These are phyloP conservation scores for Isatis tinctoria DNA, from an alignment of 345 rosid genomes.

Conservation along the genomic window DNA sequence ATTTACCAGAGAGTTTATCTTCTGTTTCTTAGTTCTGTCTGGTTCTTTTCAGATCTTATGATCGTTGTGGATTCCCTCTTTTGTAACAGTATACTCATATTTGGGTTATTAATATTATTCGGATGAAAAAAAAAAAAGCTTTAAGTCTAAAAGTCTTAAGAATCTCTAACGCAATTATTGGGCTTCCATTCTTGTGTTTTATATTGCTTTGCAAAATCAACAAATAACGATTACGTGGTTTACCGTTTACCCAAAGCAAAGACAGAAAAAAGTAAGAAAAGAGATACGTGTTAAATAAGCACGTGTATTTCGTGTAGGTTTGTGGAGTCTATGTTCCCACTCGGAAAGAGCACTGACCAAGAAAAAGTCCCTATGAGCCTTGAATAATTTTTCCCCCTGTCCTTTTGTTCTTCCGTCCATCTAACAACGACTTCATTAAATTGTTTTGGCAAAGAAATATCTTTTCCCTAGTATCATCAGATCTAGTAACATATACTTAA, in stretches of 20 bases:
- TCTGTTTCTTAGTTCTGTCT: no score
- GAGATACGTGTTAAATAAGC: neutral
- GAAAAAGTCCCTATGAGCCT: neutral
- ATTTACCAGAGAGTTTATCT: no score
- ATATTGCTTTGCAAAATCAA: neutral
- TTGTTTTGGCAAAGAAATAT: neutral
- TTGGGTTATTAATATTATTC: no score
- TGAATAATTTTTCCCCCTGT: neutral
- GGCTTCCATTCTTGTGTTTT: neutral
- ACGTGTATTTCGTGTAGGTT: conserved; percentile 3
- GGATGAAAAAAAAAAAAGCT: no score
- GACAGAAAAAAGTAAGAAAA: neutral
- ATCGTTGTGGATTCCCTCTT: no score
- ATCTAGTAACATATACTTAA: neutral
- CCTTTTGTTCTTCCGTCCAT: neutral
- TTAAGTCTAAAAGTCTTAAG: no score
- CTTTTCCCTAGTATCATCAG: neutral
- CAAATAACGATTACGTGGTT: neutral
- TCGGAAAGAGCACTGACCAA: conserved; percentile 4
- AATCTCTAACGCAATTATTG: neutral
- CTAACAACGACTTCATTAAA: neutral
- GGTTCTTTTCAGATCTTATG: no score
- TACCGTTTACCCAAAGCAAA: no score
- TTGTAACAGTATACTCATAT: no score
- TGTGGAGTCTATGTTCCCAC: neutral